phyloP scores from a whole-genome alignment of 2,329 filamentous ascomycete genomes.

The Monosporascus sp. region DNA sequence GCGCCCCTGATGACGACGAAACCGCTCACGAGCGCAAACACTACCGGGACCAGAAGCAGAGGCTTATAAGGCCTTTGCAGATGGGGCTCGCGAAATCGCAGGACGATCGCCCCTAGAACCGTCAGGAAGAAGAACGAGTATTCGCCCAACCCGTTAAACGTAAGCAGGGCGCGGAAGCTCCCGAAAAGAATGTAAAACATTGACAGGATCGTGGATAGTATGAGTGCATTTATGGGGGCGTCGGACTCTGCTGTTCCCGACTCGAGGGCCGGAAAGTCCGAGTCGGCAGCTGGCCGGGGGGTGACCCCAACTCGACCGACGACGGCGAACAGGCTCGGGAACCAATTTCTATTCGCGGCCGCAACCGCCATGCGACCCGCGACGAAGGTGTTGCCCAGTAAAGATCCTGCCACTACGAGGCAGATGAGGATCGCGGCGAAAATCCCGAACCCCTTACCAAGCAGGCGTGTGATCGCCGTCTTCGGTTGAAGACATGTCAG shows the following conservation, averaged over 20 bases:
- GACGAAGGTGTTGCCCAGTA: conserved; percentile 59
- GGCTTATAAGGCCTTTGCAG: conserved; percentile 53
- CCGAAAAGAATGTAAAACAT: conserved; percentile 55
- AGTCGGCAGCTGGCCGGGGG: conserved; percentile 1
- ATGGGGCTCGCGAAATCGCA: conserved; percentile 50
- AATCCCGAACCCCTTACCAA: conserved; percentile 49
- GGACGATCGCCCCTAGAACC: conserved; percentile 50
- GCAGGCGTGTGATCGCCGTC: conserved; percentile 49
- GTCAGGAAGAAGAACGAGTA: conserved; percentile 62
- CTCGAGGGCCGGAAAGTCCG: not conserved
- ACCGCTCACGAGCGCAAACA: conserved; percentile 53
- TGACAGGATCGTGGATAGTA: conserved; percentile 43
- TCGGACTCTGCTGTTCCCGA: conserved; percentile 30
- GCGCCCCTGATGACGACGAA: conserved; percentile 55
- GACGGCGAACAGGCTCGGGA: conserved; percentile 38
- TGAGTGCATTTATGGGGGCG: conserved; percentile 48
- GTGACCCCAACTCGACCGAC: conserved; percentile 37
- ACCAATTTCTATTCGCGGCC: conserved; percentile 47
- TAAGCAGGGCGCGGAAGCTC: conserved; percentile 55
- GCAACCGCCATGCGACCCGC: conserved; percentile 56
- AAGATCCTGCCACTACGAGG: conserved; percentile 55
- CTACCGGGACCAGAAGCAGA: conserved; percentile 40
- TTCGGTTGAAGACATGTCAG: conserved; percentile 17
- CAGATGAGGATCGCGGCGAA: conserved; percentile 51
- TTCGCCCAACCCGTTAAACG: conserved; percentile 54